Percentiles rank a stretch among this genome's conserved stretches.
These are phyloP conservation scores for Xerocomus minutiporus DNA, from an alignment of 1,284 basidiomycete species.

Conservation along the genomic window DNA sequence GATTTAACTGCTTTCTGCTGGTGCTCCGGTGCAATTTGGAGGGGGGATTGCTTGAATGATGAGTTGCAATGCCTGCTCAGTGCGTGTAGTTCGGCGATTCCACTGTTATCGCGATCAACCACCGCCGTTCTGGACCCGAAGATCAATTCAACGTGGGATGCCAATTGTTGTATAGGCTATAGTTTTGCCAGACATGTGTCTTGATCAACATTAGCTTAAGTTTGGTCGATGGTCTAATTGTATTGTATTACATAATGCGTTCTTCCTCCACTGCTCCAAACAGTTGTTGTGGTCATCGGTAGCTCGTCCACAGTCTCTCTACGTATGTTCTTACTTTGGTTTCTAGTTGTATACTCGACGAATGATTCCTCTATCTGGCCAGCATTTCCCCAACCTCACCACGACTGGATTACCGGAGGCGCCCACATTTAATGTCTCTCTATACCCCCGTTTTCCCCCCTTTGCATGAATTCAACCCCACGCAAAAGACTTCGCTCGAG, in stretches of 20 bases:
- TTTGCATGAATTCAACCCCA: slow-evolving; percentile 5
- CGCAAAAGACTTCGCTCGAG: slow-evolving; percentile 8
- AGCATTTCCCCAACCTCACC: neutral
- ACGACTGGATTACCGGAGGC: neutral
- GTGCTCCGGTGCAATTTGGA: slow-evolving; percentile 6
- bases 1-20: slow-evolving; percentile 8
- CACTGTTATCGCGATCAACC: slow-evolving; percentile 21
- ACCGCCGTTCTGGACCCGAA: slow-evolving; percentile 9
- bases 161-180: slow-evolving; percentile 2
- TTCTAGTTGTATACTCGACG: neutral
- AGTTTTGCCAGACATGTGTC: neutral
- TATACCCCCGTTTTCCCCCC: slow-evolving; percentile 35
- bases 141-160: slow-evolving; percentile 15
- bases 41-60: slow-evolving; percentile 16
- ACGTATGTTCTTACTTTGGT: slow-evolving; percentile 3
- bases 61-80: slow-evolving; percentile 10
- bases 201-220: neutral
- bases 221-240: neutral
- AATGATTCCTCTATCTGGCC: neutral
- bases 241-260: neutral
- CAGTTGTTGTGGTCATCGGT: neutral
- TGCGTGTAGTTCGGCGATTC: slow-evolving; percentile 20
- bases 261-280: neutral
- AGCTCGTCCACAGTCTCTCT: neutral
- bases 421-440: slow-evolving; percentile 26